These are phyloP conservation scores for Penicillium rolfsii DNA, from an alignment of 2,329 filamentous ascomycete species.

Conservation along the genomic window DNA sequence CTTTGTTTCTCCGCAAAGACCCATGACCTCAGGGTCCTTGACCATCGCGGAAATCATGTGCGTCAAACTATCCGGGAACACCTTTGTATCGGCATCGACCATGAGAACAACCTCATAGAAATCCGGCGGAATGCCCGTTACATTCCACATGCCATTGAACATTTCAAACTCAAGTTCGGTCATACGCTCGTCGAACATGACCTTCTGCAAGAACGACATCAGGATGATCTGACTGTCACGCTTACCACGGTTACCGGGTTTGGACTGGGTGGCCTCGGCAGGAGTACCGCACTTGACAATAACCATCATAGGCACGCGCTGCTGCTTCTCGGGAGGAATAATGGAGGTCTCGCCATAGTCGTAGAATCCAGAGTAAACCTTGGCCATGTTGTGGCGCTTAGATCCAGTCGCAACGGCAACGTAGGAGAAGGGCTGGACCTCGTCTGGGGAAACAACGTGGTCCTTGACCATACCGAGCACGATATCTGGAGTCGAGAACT, in stretches of 20 bases:
- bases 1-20: constrained; percentile 97
- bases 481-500: constrained; percentile 84
- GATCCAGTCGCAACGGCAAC: constrained; percentile 94
- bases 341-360: constrained; percentile 83
- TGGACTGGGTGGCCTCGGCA: constrained; percentile 76
- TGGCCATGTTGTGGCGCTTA: constrained; percentile 99
- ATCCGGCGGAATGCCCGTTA: constrained; percentile 96
- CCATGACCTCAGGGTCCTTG: constrained; percentile 98
- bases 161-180: constrained; percentile 99
- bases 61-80: constrained; percentile 96
- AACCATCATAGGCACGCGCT: constrained; percentile 96
- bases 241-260: constrained; percentile 97
- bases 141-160: constrained; percentile 99
- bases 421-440: constrained; percentile 90
- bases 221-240: constrained; percentile 98
- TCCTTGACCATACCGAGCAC: constrained; percentile 94
- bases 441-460: constrained; percentile 73
- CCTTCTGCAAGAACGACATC: constrained; percentile 99
- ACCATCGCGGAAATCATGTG: constrained; percentile 99
- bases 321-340: constrained; percentile 84
- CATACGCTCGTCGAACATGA: constrained; percentile 99
- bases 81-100: constrained; percentile 99
- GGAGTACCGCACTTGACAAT: constrained; percentile 95
- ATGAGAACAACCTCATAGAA: constrained; percentile 98
- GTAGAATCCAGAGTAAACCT: constrained; percentile 97